Percentiles rank a stretch among this genome's conserved stretches.
phyloP scores from a whole-genome alignment of 768 basidiomycete species.

The Russula brevipes region DNA sequence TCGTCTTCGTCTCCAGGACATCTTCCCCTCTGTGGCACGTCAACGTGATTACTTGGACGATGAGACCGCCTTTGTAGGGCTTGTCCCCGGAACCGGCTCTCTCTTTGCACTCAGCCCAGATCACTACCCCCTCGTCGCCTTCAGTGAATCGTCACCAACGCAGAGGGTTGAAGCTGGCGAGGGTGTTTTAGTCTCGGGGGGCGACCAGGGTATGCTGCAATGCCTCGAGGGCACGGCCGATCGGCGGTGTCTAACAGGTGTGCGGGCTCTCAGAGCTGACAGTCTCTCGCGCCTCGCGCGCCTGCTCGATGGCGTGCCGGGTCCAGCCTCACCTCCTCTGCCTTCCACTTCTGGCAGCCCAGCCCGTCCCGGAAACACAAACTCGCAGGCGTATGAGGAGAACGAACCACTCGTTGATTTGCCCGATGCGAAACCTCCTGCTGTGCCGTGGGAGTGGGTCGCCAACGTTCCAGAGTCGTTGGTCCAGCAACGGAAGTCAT shows the following conservation, averaged over 20 bases:
- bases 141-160: constrained; percentile 43
- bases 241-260: constrained; percentile 58
- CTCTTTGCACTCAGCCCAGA: constrained; percentile 83
- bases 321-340: constrained; percentile 2
- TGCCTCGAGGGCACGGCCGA: constrained; percentile 40
- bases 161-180: constrained; percentile 31
- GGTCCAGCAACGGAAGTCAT: background rate
- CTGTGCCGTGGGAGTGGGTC: constrained; percentile 11
- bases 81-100: constrained; percentile 64
- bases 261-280: constrained; percentile 49
- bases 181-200: constrained; percentile 22
- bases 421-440: background rate
- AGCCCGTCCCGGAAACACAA: constrained; percentile 29
- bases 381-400: constrained; percentile 3
- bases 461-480: constrained; percentile 3
- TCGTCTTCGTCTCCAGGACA: constrained; percentile 64
- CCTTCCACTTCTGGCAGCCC: constrained; percentile 28
- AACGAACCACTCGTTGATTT: constrained; percentile 1
- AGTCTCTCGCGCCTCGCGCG: constrained; percentile 40
- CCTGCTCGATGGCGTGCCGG: constrained; percentile 55
- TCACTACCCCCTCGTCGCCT: constrained; percentile 76
- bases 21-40: constrained; percentile 46
- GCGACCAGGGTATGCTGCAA: background rate
- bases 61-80: constrained; percentile 75
- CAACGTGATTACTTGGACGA: constrained; percentile 46